phyloP scores from a whole-genome alignment of 257 asterid genomes.

The Voacanga thouarsii region DNA sequence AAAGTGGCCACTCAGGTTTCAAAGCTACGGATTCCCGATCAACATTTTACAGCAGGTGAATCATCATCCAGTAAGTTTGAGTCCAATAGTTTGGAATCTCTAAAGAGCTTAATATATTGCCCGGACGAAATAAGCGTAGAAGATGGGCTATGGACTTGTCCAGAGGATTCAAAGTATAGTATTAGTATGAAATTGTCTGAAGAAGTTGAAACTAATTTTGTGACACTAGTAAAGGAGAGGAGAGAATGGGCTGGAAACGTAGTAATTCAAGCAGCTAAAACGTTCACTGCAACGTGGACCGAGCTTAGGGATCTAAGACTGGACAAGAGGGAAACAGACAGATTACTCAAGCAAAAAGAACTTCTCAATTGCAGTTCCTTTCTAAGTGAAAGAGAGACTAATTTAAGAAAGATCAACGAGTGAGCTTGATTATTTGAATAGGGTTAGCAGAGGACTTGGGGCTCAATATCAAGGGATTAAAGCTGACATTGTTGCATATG shows the following conservation, averaged over 20 bases:
- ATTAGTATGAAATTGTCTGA: neutral
- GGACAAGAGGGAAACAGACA: neutral
- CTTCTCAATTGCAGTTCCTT: no score
- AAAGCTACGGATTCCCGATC: neutral
- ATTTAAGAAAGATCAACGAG: neutral
- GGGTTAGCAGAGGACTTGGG: neutral
- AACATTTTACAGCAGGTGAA: neutral
- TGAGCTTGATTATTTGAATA: neutral
- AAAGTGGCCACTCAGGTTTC: neutral
- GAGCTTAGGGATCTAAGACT: neutral
- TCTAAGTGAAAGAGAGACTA: neutral
- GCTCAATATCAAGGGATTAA: no score
- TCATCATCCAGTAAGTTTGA: neutral
- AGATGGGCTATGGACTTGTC: neutral
- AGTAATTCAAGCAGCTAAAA: neutral
- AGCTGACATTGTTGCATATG: neutral
- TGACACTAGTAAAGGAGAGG: neutral
- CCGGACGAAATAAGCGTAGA: neutral
- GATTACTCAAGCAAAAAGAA: neutral
- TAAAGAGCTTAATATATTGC: neutral
- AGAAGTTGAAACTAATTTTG: neutral
- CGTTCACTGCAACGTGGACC: neutral
- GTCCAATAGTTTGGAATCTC: neutral
- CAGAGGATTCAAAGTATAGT: no score
- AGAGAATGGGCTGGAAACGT: neutral